phyloP scores from a whole-genome alignment of 139 green algal genomes.

The Klebsormidium nitens region DNA sequence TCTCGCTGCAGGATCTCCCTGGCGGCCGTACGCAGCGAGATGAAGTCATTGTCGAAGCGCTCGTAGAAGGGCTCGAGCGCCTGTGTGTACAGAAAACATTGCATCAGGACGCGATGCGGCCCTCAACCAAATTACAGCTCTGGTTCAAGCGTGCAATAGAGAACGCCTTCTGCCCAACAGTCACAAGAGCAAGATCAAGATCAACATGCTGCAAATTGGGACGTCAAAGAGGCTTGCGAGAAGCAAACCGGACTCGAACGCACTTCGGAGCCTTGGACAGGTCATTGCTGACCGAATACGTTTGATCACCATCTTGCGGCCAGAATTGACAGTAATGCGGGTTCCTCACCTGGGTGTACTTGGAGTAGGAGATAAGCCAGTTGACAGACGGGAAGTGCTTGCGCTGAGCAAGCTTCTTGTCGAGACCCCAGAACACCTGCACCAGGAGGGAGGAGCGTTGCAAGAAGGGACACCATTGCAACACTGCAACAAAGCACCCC shows the following conservation, averaged over 20 bases:
- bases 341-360: slow-evolving; percentile 90
- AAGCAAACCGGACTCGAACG: too few relatives aligned
- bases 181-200: too few relatives aligned
- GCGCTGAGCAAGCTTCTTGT: slow-evolving; percentile 99
- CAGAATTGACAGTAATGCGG: too few relatives aligned
- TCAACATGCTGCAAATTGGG: too few relatives aligned
- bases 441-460: too few relatives aligned
- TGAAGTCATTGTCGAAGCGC: slow-evolving; percentile 83
- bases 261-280: too few relatives aligned
- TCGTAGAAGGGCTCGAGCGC: slow-evolving; percentile 96
- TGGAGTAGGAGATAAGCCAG: slow-evolving; percentile 99
- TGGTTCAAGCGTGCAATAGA: too few relatives aligned
- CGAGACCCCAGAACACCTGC: slow-evolving; percentile 99
- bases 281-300: too few relatives aligned
- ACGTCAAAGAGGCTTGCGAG: too few relatives aligned
- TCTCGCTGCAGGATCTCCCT: slow-evolving; percentile 94
- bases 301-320: too few relatives aligned
- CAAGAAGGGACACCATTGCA: slow-evolving; percentile 2
- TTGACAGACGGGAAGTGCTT: slow-evolving; percentile 99
- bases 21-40: slow-evolving; percentile 40
- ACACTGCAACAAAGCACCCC: slow-evolving; percentile 9
- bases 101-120: background rate
- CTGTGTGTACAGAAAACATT: slow-evolving; percentile 11
- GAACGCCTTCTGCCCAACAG: too few relatives aligned
- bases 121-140: too few relatives aligned